Evolutionary conservation across 2,329 filamentous ascomycete species (phyloP).

Genomic region (Dactylellina cionopaga): DNA sequence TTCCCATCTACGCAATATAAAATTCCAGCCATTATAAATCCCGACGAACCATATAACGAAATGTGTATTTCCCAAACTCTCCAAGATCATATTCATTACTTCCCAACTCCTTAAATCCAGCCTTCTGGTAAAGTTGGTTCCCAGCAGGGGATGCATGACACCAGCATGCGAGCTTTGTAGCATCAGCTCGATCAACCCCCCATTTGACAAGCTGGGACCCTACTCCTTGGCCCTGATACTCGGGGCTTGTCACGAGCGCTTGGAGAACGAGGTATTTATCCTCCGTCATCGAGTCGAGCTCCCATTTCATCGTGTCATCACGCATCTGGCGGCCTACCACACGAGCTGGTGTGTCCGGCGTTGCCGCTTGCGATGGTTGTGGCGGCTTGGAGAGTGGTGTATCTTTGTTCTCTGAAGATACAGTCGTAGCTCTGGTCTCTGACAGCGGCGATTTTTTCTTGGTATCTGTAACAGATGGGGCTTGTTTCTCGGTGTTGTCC

Average conservation of each 20-base stretch:
- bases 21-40: conserved; percentile 5
- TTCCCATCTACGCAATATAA: too few relatives aligned
- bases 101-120: conserved; percentile 24
- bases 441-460: neutral
- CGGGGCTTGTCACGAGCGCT: conserved; percentile 11
- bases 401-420: too few relatives aligned
- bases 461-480: neutral
- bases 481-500: neutral
- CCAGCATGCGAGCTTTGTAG: conserved; percentile 8
- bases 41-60: conserved; percentile 21
- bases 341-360: conserved; percentile 9
- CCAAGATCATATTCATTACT: conserved; percentile 21
- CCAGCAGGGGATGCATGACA: conserved; percentile 26
- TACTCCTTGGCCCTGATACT: conserved; percentile 17
- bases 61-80: conserved; percentile 20
- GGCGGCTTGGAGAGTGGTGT: neutral
- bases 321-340: conserved; percentile 19
- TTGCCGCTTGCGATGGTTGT: neutral
- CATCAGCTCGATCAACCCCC: conserved; percentile 20
- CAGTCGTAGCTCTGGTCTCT: neutral
- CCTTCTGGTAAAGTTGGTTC: conserved; percentile 20
- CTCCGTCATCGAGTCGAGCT: conserved; percentile 15
- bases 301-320: conserved; percentile 10
- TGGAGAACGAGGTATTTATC: conserved; percentile 19
- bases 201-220: conserved; percentile 21